Evolutionary conservation across 2,329 filamentous ascomycete species (phyloP).

Genomic region (Microcera coccophila): DNA sequence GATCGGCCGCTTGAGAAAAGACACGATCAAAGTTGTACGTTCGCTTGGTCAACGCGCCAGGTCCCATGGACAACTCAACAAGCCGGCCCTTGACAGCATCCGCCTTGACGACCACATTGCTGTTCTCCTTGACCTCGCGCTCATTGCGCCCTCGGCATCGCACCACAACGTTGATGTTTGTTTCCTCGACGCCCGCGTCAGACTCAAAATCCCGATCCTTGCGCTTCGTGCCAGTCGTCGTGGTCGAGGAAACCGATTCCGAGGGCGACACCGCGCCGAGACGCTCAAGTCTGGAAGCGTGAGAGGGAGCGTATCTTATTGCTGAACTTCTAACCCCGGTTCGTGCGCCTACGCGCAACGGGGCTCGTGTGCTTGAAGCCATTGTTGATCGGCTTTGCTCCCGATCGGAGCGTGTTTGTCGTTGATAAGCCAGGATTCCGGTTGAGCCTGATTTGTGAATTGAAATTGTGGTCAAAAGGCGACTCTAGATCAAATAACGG

Average conservation of each 20-base stretch:
- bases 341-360: slow-evolving; percentile 20
- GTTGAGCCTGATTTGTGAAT: slow-evolving; percentile 7
- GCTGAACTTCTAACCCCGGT: slow-evolving; percentile 23
- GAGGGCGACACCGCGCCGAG: slow-evolving; percentile 62
- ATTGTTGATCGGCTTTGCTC: slow-evolving; percentile 35
- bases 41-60: slow-evolving; percentile 90
- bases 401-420: slow-evolving; percentile 36
- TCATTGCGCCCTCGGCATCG: slow-evolving; percentile 90
- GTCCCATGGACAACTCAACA: slow-evolving; percentile 86
- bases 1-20: slow-evolving; percentile 91
- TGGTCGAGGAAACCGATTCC: slow-evolving; percentile 49
- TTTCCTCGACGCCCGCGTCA: slow-evolving; percentile 66
- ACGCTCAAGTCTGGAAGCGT: slow-evolving; percentile 24
- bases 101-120: slow-evolving; percentile 82
- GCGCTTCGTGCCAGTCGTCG: slow-evolving; percentile 65
- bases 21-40: slow-evolving; percentile 96
- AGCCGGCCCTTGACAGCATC: slow-evolving; percentile 82
- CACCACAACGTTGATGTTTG: slow-evolving; percentile 97
- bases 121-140: slow-evolving; percentile 90
- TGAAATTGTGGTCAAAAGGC: background rate
- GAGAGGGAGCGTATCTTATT: slow-evolving; percentile 21
- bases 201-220: slow-evolving; percentile 82
- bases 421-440: slow-evolving; percentile 34
- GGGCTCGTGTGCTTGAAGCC: slow-evolving; percentile 29
- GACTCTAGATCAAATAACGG: background rate